Conservation (phyloP, 2,329 filamentous ascomycete species). For the Colletotrichum liaoningense region DNA sequence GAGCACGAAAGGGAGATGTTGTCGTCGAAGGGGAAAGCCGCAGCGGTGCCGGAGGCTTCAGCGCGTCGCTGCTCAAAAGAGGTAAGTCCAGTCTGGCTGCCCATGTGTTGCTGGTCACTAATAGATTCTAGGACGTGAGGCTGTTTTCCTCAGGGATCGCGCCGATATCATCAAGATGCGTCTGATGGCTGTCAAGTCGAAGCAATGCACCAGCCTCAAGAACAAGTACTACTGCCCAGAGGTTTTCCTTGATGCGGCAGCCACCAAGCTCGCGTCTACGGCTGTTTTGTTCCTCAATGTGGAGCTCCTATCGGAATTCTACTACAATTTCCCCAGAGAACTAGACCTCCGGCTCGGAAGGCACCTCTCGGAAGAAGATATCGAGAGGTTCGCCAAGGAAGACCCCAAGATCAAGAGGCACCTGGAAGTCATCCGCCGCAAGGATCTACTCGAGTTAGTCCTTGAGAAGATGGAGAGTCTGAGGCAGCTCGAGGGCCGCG, state of each 20-base stretch:
- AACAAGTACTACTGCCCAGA: conserved; percentile 99
- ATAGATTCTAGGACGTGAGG: conserved; percentile 78
- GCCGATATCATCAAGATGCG: conserved; percentile 92
- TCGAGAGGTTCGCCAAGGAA: conserved; percentile 92
- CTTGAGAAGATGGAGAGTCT: conserved; percentile 96
- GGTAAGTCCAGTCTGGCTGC: conserved; percentile 63
- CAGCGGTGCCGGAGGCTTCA: conserved; percentile 93
- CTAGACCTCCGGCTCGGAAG: conserved; percentile 88
- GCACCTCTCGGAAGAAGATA: conserved; percentile 80
- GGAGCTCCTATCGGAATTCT: conserved; percentile 95
- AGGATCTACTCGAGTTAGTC: conserved; percentile 92
- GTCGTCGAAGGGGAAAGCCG: conserved; percentile 84
- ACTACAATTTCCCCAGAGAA: conserved; percentile 96
- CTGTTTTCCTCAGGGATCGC: conserved; percentile 92
- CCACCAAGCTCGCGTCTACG: conserved; percentile 92
- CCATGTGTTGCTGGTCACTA: conserved; percentile 38
- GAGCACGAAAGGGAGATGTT: conserved; percentile 86
- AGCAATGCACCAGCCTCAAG: conserved; percentile 83
- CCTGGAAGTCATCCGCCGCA: conserved; percentile 90
- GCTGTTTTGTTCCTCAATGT: conserved; percentile 98
- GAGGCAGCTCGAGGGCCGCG: conserved; percentile 82
- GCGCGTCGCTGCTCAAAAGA: conserved; percentile 83
- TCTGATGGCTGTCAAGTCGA: conserved; percentile 86
- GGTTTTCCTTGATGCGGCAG: conserved; percentile 96
- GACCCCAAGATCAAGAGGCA: conserved; percentile 91